Evolutionary conservation across 192 early-diverging fungal species (phyloP).

Genomic region (Chytriomyces sp.): DNA sequence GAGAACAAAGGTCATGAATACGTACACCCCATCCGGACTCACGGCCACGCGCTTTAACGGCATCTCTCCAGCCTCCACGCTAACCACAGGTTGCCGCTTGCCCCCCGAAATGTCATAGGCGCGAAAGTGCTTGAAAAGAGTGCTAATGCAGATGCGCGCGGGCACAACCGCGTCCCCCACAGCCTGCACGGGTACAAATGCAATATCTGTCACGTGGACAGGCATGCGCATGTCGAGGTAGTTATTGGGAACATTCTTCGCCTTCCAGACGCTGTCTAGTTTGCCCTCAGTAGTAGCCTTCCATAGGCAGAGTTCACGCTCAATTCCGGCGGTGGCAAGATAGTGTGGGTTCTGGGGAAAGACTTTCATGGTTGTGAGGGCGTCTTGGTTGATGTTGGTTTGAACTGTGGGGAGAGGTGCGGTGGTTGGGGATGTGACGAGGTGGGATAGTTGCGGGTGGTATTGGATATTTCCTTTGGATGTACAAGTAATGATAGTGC

Average conservation of each 20-base stretch:
- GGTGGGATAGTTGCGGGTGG: background rate
- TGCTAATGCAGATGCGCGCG: slow-evolving; percentile 64
- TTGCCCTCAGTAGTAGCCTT: slow-evolving; percentile 36
- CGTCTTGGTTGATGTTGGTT: slow-evolving; percentile 46
- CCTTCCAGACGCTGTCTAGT: slow-evolving; percentile 69
- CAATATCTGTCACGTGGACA: slow-evolving; percentile 85
- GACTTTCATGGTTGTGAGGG: slow-evolving; percentile 70
- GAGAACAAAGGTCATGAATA: slow-evolving; percentile 52
- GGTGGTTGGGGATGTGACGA: background rate
- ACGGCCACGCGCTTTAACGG: slow-evolving; percentile 62
- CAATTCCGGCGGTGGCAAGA: slow-evolving; percentile 84
- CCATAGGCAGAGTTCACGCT: slow-evolving; percentile 83
- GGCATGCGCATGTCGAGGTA: slow-evolving; percentile 79
- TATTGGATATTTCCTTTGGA: slow-evolving; percentile 34
- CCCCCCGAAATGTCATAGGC: slow-evolving; percentile 75
- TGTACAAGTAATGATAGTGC: slow-evolving; percentile 45
- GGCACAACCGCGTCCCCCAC: slow-evolving; percentile 45
- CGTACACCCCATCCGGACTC: slow-evolving; percentile 19
- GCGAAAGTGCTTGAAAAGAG: slow-evolving; percentile 71
- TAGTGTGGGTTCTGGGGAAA: slow-evolving; percentile 65
- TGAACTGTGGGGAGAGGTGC: slow-evolving; percentile 22
- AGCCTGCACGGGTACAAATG: slow-evolving; percentile 53
- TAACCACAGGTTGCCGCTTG: slow-evolving; percentile 68
- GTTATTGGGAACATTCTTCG: slow-evolving; percentile 84
- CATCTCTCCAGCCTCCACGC: slow-evolving; percentile 68